Base-by-base conservation (phyloP, 352 stramenopile species). In the Phytophthora rubi region DNA sequence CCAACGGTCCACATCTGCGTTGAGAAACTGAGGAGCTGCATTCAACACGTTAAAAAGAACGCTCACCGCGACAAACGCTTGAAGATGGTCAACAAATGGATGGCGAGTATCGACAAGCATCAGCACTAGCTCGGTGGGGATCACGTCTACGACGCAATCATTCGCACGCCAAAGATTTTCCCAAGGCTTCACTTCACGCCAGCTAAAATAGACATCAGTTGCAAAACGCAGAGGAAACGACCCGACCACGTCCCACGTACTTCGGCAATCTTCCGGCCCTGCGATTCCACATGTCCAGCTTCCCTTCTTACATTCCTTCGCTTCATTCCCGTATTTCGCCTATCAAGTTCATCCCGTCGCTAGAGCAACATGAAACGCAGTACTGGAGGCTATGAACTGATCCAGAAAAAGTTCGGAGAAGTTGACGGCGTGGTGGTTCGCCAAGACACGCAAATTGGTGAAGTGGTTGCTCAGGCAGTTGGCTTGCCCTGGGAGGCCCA, bases 401-500 rank as follows among this genome's bases (percentile, higher is more conserved):
- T 64, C 21, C 60, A 73, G 53, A 69, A 85, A 53, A 69, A 62
- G 33, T 60, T 88, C 32, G 71, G 49, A 3, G 74, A 84, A 60
- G 37, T 80, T 6, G 59, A 70, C 18, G 81, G 82, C 4, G 55
- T 91, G 18, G 81, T 91, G 32, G 63, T 90, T 47, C 77, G 80
- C 7, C 84, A 92, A 67, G 75, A 82, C 65, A 76, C 79, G 1
- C 84, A 91, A 48, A 74, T 70, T 37, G 64, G 54, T 13, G 81
- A 89, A 47, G 73, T 81, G 44, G 53, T 80, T n/a, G 76, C 80
- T 53, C 82, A 91, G 70, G 57, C 57, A 30, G 68, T 81, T 53
- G 81, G 75, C 9, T 23, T 90, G 45, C 81, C 84, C 2, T 90
- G 79, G 44, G 82, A 92, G 57, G 47, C 71, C n/a, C 62, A 55